A percentile compares a stretch with the other conserved stretches of the same genome.
Conservation (phyloP, 257 asterid genomes). For the Primulina tabacum region DNA sequence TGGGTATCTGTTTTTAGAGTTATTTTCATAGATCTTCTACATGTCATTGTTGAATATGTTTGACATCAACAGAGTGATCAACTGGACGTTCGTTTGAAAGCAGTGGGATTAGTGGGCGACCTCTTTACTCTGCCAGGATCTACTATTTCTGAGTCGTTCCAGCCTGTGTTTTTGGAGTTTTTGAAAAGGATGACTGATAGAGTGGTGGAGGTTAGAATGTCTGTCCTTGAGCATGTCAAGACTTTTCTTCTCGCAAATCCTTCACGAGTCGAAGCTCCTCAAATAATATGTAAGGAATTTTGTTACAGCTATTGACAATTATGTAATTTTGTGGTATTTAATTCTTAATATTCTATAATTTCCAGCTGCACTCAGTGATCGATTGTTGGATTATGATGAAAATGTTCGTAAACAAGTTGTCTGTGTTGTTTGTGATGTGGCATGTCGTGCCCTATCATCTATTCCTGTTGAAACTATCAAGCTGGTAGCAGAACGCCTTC, state of each 20-base stretch:
- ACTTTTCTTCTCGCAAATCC: constrained; percentile 72
- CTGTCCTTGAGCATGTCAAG: constrained; percentile 78
- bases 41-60: constrained; percentile 22
- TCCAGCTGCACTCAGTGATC: constrained; percentile 85
- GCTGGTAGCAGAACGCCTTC: constrained; percentile 90
- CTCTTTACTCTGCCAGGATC: constrained; percentile 74
- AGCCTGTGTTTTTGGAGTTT: constrained; percentile 78
- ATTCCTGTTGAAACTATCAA: constrained; percentile 66
- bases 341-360: constrained; percentile 34
- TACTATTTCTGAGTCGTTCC: constrained; percentile 64
- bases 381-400: constrained; percentile 84
- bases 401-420: constrained; percentile 93
- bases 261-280: constrained; percentile 69
- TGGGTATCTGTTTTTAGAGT: constrained; percentile 13
- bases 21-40: constrained; percentile 14
- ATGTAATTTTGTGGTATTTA: constrained; percentile 22
- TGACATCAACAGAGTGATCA: constrained; percentile 75
- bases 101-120: constrained; percentile 84
- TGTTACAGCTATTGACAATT: constrained; percentile 9
- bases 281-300: constrained; percentile 66
- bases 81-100: constrained; percentile 70
- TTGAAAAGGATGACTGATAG: constrained; percentile 88
- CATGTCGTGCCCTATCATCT: constrained; percentile 58
- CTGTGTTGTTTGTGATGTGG: constrained; percentile 79
- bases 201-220: constrained; percentile 77